Base-by-base conservation (phyloP, 2,329 filamentous ascomycete genomes). In the Grosmannia serpens region DNA sequence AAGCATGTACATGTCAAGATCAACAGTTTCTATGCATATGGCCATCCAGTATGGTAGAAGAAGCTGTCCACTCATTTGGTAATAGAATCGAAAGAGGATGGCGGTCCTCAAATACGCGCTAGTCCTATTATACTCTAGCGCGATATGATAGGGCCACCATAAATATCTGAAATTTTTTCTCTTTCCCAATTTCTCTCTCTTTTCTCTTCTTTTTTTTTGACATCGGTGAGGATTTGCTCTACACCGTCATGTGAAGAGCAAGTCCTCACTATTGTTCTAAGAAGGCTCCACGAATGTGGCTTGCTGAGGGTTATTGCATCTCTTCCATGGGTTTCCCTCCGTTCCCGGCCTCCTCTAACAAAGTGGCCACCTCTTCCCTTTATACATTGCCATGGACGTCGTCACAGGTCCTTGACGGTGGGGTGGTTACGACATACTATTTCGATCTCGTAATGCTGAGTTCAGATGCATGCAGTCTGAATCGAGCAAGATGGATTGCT, bases 281-380 rank as follows among this genome's bases (percentile, higher is more conserved):
- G 76, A 74, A 70, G 77, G 76, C 77, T 79, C 75, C 77, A 74
- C 77, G 68, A 70, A 69, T 67, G 76, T 74, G 76, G 75, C 75
- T 77, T 77, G 76, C 77, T 79, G 76, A 77, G 75, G 75, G 76
- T 73, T 75, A 75, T 71, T 61, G 59, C 56, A 29, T 54, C 54
- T 65, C 65, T 62, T 68, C 73, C 67, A 73, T 79, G 74, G 73
- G 73, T 77, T 71, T 77, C 71, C 75, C 74, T 77, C 76, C 77
- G 77, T 79, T 79, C 77, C 77, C 77, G 75, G 77, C 77, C 77
- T 70, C 75, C 76, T 65, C 75, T 60, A 79, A 65, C 61, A 75
- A 67, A 65, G 74, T 73, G 71, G 74, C 67, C 68, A 70, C 74
- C 75, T 75, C 62, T 66, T 66, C 66, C 66, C 64, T 77, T 74